Evolutionary conservation across 2,329 filamentous ascomycete species (phyloP).

Genomic region (Colletotrichum sp.): DNA sequence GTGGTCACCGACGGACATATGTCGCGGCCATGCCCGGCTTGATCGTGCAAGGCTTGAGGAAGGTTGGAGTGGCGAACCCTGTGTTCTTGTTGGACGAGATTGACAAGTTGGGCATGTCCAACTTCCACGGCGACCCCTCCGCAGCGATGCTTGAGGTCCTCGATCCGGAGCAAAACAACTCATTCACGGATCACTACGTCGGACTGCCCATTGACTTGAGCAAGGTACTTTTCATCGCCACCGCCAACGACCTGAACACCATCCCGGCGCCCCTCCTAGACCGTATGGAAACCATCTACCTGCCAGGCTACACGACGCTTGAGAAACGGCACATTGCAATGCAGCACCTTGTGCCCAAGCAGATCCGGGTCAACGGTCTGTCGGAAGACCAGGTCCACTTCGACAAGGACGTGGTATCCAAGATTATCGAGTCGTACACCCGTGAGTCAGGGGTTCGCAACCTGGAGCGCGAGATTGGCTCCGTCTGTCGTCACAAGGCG

Average conservation of each 20-base stretch:
- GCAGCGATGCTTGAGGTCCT: constrained; percentile 98
- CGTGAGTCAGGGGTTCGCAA: constrained; percentile 96
- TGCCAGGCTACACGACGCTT: constrained; percentile 94
- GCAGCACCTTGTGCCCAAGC: constrained; percentile 94
- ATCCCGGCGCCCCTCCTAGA: constrained; percentile 94
- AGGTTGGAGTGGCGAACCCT: constrained; percentile 93
- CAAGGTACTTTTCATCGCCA: constrained; percentile 97
- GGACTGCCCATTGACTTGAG: constrained; percentile 95
- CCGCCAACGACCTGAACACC: constrained; percentile 92
- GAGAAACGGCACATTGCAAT: constrained; percentile 96
- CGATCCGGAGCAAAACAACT: constrained; percentile 95
- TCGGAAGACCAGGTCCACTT: constrained; percentile 76
- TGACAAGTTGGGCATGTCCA: constrained; percentile 91
- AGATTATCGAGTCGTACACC: constrained; percentile 95
- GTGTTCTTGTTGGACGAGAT: constrained; percentile 97
- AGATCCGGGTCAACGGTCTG: constrained; percentile 89
- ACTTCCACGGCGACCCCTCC: constrained; percentile 93
- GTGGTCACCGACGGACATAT: constrained; percentile 93
- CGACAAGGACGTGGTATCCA: constrained; percentile 84
- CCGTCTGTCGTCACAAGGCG: constrained; percentile 92
- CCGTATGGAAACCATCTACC: constrained; percentile 93
- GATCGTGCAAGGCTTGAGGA: constrained; percentile 91
- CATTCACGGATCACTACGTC: constrained; percentile 95
- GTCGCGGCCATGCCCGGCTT: constrained; percentile 99
- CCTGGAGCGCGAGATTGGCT: constrained; percentile 92